phyloP scores from a whole-genome alignment of 805 yeast genomes.

The Teunomyces cretensis region DNA sequence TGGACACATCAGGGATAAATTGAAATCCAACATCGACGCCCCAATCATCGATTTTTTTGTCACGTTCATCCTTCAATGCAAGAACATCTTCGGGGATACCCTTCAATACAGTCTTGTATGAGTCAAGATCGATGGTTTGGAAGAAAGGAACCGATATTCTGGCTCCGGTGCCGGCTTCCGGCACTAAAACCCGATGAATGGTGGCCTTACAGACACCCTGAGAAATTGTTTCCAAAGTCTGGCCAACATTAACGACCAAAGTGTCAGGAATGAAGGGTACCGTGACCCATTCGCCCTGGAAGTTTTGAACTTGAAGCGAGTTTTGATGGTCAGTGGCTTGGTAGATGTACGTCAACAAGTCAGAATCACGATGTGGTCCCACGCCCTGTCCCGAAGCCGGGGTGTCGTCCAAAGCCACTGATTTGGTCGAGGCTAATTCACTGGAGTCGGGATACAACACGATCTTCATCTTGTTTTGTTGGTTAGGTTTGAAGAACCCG shows the following conservation, averaged over 20 bases:
- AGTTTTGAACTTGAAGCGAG: conserved; percentile 56
- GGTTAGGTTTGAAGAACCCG: conserved; percentile 50
- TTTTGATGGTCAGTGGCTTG: conserved; percentile 52
- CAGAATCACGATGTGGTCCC: conserved; percentile 70
- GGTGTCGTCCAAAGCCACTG: conserved; percentile 28
- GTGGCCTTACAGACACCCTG: conserved; percentile 61
- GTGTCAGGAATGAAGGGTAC: conserved; percentile 50
- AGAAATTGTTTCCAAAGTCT: conserved; percentile 59
- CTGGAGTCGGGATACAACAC: conserved; percentile 54
- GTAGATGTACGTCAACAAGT: conserved; percentile 56
- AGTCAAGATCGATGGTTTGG: conserved; percentile 45
- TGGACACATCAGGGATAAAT: conserved; percentile 33
- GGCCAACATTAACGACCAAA: conserved; percentile 60
- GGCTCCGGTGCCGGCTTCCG: conserved; percentile 38
- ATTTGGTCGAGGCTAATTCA: conserved; percentile 19
- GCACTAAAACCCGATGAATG: conserved; percentile 52
- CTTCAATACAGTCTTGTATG: conserved; percentile 27
- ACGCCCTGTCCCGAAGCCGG: conserved; percentile 46
- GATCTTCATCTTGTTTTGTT: conserved; percentile 53
- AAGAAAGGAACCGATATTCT: conserved; percentile 49
- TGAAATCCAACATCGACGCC: conserved; percentile 41
- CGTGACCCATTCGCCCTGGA: conserved; percentile 56
- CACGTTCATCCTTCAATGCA: conserved; percentile 33
- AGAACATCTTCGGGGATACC: conserved; percentile 29
- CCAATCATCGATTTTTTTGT: conserved; percentile 33